Conservation (phyloP, 768 basidiomycete genomes). For the Trametes sanguinea region DNA sequence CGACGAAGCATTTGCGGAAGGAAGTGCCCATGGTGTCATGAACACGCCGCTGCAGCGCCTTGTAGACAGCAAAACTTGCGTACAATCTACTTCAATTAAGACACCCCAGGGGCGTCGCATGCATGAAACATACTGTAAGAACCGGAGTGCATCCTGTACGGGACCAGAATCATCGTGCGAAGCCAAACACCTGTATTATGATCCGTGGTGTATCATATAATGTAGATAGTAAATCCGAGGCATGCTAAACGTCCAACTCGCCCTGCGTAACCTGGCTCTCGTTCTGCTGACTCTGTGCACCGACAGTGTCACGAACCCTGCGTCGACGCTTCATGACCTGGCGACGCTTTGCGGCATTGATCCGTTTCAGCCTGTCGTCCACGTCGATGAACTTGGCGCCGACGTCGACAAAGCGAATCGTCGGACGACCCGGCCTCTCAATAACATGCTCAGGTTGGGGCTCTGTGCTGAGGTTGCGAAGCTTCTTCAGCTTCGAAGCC, state of each 20-base stretch:
- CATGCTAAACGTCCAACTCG: not conserved
- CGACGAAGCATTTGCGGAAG: too few relatives aligned
- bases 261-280: not conserved
- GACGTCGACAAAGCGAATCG: slow-evolving; percentile 72
- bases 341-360: slow-evolving; percentile 48
- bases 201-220: too few relatives aligned
- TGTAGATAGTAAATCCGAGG: slow-evolving; percentile 4
- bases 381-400: slow-evolving; percentile 69
- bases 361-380: slow-evolving; percentile 52
- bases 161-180: too few relatives aligned
- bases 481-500: slow-evolving; percentile 44
- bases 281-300: not conserved
- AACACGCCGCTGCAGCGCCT: too few relatives aligned
- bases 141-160: too few relatives aligned
- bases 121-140: too few relatives aligned
- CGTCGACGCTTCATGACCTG: slow-evolving; percentile 12
- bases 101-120: too few relatives aligned
- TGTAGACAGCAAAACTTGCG: too few relatives aligned
- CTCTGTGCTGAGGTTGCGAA: slow-evolving; percentile 19
- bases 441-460: slow-evolving; percentile 13
- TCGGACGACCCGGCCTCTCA: slow-evolving; percentile 47
- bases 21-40: too few relatives aligned
- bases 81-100: too few relatives aligned
- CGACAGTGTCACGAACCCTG: not conserved
- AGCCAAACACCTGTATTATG: too few relatives aligned